These are phyloP conservation scores for Harringtonia lauricola DNA, from an alignment of 2,329 filamentous ascomycete genomes.

Conservation along the genomic window DNA sequence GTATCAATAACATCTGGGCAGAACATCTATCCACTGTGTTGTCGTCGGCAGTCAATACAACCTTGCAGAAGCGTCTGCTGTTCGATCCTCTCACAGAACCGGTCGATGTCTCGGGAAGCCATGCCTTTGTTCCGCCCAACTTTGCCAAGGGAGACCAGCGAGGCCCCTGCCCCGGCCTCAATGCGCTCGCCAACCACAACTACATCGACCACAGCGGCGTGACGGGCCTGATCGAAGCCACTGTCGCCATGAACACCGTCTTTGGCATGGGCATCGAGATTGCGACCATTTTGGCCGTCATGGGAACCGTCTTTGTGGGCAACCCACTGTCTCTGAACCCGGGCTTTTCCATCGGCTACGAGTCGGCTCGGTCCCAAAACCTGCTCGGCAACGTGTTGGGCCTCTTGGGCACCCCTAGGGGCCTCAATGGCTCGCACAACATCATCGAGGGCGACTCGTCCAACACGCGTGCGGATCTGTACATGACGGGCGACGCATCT, in stretches of 20 bases:
- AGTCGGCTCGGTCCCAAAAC: conserved; percentile 26
- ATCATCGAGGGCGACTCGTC: conserved; percentile 43
- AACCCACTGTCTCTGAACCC: conserved; percentile 36
- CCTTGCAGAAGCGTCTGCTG: not conserved
- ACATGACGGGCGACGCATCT: conserved; percentile 36
- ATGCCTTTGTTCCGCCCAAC: conserved; percentile 4
- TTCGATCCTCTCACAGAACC: not conserved
- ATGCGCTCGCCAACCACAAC: conserved; percentile 19
- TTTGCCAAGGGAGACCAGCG: conserved; percentile 15
- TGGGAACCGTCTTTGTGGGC: conserved; percentile 36
- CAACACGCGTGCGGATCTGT: conserved; percentile 40
- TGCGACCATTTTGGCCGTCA: conserved; percentile 27
- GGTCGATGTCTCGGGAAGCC: not conserved
- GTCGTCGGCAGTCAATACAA: not conserved
- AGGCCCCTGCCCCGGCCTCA: conserved; percentile 18
- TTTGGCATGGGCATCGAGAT: conserved; percentile 36
- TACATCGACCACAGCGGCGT: conserved; percentile 18
- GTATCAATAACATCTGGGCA: not conserved
- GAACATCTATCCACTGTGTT: not conserved
- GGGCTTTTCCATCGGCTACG: conserved; percentile 14
- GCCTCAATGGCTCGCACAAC: conserved; percentile 41
- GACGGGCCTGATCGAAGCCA: conserved; percentile 7
- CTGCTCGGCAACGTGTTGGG: conserved; percentile 26
- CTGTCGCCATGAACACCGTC: conserved; percentile 21
- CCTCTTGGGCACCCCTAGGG: conserved; percentile 32